Evolutionary conservation across 2,329 filamentous ascomycete genomes (phyloP).

Genomic region (Harringtonia lauricola): DNA sequence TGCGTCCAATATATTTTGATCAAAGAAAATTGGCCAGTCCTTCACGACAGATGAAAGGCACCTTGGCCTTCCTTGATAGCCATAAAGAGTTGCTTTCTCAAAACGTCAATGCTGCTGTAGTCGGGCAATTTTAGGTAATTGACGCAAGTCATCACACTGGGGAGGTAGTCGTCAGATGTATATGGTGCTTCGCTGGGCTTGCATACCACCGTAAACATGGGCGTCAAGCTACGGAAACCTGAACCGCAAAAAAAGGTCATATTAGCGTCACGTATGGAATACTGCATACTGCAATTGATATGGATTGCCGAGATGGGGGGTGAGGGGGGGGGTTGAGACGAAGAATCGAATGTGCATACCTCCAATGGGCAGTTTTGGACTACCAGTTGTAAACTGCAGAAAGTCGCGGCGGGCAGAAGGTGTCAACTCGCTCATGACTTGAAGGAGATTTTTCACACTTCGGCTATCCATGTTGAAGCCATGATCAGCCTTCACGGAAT

Average conservation of each 20-base stretch:
- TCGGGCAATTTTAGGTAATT: conserved; percentile 98
- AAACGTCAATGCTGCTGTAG: conserved; percentile 68
- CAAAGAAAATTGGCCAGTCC: not conserved
- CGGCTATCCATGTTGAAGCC: conserved; percentile 98
- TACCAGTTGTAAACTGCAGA: conserved; percentile 94
- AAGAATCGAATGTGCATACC: conserved; percentile 44
- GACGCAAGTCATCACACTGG: conserved; percentile 98
- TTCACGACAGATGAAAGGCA: conserved; percentile 84
- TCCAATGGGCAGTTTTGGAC: conserved; percentile 94
- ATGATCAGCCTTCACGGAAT: conserved; percentile 97
- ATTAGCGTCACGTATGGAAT: not conserved
- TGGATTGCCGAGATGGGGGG: too few relatives aligned
- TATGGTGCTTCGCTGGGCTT: conserved; percentile 95
- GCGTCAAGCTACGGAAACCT: conserved; percentile 74
- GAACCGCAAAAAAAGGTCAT: not conserved
- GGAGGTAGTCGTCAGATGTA: conserved; percentile 93
- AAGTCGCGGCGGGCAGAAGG: conserved; percentile 75
- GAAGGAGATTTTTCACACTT: conserved; percentile 84
- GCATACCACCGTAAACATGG: conserved; percentile 98
- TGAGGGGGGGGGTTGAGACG: too few relatives aligned
- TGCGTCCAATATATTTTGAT: not conserved
- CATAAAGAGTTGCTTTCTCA: conserved; percentile 67
- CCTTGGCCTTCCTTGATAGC: conserved; percentile 95
- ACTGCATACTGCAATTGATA: too few relatives aligned
- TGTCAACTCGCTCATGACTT: conserved; percentile 84